Evolutionary conservation across 352 stramenopile species (phyloP).

Genomic region (Globisporangium viniferum): DNA sequence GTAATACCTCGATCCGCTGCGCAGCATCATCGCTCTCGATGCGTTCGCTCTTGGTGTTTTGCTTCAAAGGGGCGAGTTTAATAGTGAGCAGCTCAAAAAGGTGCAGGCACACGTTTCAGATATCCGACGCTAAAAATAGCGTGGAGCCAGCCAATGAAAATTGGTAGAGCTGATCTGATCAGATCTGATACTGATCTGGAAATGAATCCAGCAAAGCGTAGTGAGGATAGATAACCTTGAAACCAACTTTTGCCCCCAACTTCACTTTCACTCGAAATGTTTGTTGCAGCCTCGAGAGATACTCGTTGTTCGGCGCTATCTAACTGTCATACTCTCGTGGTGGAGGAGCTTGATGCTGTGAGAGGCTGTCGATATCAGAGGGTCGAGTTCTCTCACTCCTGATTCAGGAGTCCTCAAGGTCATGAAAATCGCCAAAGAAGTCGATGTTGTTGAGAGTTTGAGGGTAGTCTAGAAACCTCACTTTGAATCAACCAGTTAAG

Average conservation of each 20-base stretch:
- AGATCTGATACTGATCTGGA: neutral
- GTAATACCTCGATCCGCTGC: slow-evolving; percentile 58
- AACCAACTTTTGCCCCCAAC: too few species aligned
- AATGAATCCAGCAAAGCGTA: too few species aligned
- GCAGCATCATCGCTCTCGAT: slow-evolving; percentile 35
- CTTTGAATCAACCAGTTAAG: neutral
- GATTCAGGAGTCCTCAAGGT: too few species aligned
- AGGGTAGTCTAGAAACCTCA: neutral
- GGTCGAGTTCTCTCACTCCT: neutral
- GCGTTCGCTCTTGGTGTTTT: neutral
- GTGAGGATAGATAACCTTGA: too few species aligned
- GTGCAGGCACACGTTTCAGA: neutral
- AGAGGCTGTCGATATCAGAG: neutral
- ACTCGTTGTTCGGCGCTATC: too few species aligned
- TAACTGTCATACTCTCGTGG: neutral
- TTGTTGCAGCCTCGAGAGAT: too few species aligned
- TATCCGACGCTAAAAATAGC: neutral
- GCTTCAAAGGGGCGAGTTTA: slow-evolving; percentile 7
- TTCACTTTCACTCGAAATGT: too few species aligned
- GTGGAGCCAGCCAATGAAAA: slow-evolving; percentile 15
- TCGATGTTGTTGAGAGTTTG: neutral
- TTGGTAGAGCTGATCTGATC: neutral
- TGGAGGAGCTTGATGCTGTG: neutral
- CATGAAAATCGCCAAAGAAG: neutral
- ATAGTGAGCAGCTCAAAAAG: neutral